Evolutionary conservation across 257 asterid species (phyloP), one percentile per base, ranked within the genome.

Genomic region (Solanum habrochaites): DNA sequence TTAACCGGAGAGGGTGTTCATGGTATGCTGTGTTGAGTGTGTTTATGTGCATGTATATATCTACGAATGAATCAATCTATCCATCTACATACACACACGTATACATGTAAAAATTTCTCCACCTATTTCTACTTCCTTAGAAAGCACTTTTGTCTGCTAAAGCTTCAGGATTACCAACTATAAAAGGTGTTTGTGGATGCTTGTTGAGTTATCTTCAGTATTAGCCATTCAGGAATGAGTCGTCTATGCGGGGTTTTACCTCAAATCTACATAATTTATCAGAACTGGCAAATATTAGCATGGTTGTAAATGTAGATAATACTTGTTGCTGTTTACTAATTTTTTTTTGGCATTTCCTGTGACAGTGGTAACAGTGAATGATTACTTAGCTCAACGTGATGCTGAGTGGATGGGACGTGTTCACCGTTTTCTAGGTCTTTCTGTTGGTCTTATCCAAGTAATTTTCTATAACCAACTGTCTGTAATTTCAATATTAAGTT

Each of bases 351-450:
- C 82, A 85, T 77, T 29, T 81, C 27, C 85, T 88, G 40, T 93
- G 91, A 87, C 95, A 95, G 99, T 97, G 90, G 99, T 96, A 49
- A 97, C 99, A 2, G 99, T 96, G 82, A 97, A 97, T 90, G 99
- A 96, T 90, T 97, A 97, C 93, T 95, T 97, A 74, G 98, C 99
- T 89, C 96, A 94, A 89, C 95, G 99, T 78, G 99, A 97, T 95
- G 99, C 99, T 85, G 99, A 97, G 89, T 97, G 99, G 99, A 97
- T 97, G 99, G 99, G 99, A 62, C 98, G 96, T 83, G 98, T 97
- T 89, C 99, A 97, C 94, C 97, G 98, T 21, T 97, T 94, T 90
- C 90, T 97, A 77, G 99, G 99, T 73, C 98, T 97, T 89, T 97
- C 99, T 21, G 99, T 97, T 86, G 99, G 99, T 75, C 99, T 97